Base-by-base conservation (phyloP, 768 basidiomycete species). In the Hemileccinum rubropunctum region DNA sequence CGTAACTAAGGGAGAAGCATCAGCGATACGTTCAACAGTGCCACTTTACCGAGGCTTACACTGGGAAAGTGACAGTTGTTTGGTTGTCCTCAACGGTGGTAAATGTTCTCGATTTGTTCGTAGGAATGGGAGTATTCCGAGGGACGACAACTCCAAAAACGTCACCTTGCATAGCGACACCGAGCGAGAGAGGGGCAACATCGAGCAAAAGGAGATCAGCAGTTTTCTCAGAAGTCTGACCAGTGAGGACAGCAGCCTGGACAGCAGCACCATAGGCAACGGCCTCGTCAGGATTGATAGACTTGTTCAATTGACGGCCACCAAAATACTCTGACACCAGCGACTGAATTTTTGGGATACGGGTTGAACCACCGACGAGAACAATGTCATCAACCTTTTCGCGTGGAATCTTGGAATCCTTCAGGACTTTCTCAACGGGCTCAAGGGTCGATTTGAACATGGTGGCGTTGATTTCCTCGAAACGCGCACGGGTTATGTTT, bases 81-180 rank as follows among this genome's bases (percentile, higher is more conserved):
- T 98, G 97, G 81, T 98, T 99, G 81, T 99, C 97, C 83, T 99
- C 97, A 57, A 99, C 97, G 47, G 97, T 99, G 61, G 97, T 99
- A 82, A 99, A 99, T 44, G 90, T 91, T 67, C 97, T 82, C 34
- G 93, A 95, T 78, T 98, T 99, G 85, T 95, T 98, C 70, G 95
- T 94, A 50, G 97, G 97, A 72, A 99, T 98, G 63, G 95, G 93
- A 58, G 97, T 98, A 81, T 99, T 99, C 63, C 97, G 90, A 67
- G 95, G 95, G 63, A 99, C 94, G 66, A 99, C 97, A 56, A 98
- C 89, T 78, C 97, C 97, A 73, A 99, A 99, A 69, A 99, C 91
- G 70, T 99, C 97, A 67, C 97, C 97, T 73, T 99, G 97, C 97
- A 99, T 99, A 72, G 97, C 97, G 60, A 99, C 97, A 86, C 95